These are phyloP conservation scores for Helenozyma rhizophorensis DNA, from an alignment of 805 yeast genomes.

Conservation along the genomic window DNA sequence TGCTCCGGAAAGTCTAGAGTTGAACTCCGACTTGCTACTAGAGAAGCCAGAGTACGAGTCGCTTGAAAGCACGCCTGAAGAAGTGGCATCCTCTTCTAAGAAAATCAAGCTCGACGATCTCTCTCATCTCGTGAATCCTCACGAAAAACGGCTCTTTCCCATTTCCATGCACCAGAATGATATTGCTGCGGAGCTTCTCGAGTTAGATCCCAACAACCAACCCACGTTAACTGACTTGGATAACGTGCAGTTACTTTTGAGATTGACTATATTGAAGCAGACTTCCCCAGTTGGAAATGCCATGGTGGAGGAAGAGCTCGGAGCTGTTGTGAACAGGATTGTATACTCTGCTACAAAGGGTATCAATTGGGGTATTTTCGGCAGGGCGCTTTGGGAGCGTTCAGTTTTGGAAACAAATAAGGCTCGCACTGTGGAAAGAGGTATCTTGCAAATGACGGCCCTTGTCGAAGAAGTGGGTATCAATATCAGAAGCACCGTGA, in stretches of 20 bases:
- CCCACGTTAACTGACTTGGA: slow-evolving; percentile 71
- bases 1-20: slow-evolving; percentile 52
- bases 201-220: slow-evolving; percentile 76
- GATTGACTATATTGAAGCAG: slow-evolving; percentile 58
- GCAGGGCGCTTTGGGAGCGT: slow-evolving; percentile 86
- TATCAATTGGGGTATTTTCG: slow-evolving; percentile 72
- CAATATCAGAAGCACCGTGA: slow-evolving; percentile 50
- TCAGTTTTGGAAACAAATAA: slow-evolving; percentile 75
- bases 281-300: slow-evolving; percentile 69
- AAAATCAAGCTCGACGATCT: slow-evolving; percentile 38
- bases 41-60: slow-evolving; percentile 72
- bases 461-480: slow-evolving; percentile 84
- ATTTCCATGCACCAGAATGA: slow-evolving; percentile 57
- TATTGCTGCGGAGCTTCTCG: slow-evolving; percentile 51
- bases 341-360: slow-evolving; percentile 42
- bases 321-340: slow-evolving; percentile 70
- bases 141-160: slow-evolving; percentile 48
- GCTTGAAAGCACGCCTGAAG: slow-evolving; percentile 38
- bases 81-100: slow-evolving; percentile 29
- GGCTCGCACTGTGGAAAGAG: slow-evolving; percentile 88
- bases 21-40: slow-evolving; percentile 73
- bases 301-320: slow-evolving; percentile 76
- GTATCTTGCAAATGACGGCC: slow-evolving; percentile 87
- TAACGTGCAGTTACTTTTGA: slow-evolving; percentile 64
- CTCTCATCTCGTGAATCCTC: slow-evolving; percentile 15